Base-by-base conservation (phyloP, 2,329 filamentous ascomycete species). In the Alternaria gaisen region DNA sequence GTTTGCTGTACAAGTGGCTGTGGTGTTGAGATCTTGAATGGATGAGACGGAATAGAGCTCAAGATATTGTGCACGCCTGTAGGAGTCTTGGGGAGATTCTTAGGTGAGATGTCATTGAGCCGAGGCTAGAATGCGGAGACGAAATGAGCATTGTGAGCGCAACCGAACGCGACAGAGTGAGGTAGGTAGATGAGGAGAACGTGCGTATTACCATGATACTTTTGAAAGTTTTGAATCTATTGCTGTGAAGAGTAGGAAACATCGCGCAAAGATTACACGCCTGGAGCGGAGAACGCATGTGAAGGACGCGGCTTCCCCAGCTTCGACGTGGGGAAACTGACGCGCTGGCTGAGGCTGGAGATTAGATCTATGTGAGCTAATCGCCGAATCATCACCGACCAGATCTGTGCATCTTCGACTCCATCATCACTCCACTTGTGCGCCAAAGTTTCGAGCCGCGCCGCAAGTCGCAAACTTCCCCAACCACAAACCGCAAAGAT, bases 401-500 rank as follows among this genome's bases (percentile, higher is more conserved):
- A 36, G 48, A 58, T 54, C 32, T 54, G 56, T n/a, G 56, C 53
- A 46, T 40, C 50, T 58, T 58, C 44, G 32, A 41, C 32, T 26
- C 22, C 48, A 47, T 54, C 56, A 58, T 58, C 50, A 58, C 56
- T 58, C 56, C 48, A 58, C 55, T 5, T n/a, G 18, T 36, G 46
- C 46, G 32, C 46, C 30, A 50, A 43, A 53, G 50, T 41, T 44
- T 28, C 22, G 43, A 44, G 52, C 36, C 20, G 28, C 43, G 28
- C 16, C 36, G 57, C 52, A 56, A 43, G 34, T 46, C 34, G 28
- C 5, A 47, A 6, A 55, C n/a, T 16, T 28, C 42, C 16, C 53
- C 53, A 20, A 32, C n/a, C 9, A 47, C 7, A n/a, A 8, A 58
- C 57, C 42, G n/a, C 52, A 77, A 84, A 74, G 69, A 86, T 97